Conservation (phyloP, 2,329 filamentous ascomycete genomes). For the Penicillium vulpinum region DNA sequence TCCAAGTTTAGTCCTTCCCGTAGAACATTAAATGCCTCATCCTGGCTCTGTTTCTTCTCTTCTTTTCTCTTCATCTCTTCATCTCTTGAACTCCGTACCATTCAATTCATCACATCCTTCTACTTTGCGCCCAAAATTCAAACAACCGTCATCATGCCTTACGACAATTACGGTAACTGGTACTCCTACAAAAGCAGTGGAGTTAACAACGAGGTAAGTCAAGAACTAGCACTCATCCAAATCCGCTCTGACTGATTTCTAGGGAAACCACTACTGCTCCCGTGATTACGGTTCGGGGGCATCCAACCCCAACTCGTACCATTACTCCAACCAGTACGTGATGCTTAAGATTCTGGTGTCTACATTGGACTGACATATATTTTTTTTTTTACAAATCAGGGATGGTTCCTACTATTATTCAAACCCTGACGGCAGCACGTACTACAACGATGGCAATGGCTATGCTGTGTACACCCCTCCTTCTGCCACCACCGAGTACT, state of each 20-base stretch:
- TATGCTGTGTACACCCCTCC: background rate
- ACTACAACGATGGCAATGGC: constrained; percentile 13
- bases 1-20: too few species aligned
- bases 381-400: background rate
- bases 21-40: too few species aligned
- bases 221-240: background rate
- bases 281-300: constrained; percentile 9
- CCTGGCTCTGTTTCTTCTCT: too few species aligned
- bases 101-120: background rate
- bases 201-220: constrained; percentile 11
- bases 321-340: constrained; percentile 14
- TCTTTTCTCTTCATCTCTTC: background rate
- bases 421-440: constrained; percentile 13
- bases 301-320: constrained; percentile 9
- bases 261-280: constrained; percentile 15
- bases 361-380: background rate
- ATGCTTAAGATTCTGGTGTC: background rate
- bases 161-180: constrained; percentile 7
- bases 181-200: constrained; percentile 11
- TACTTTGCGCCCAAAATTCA: background rate
- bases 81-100: background rate
- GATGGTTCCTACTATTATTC: constrained; percentile 19
- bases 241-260: background rate
- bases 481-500: too few species aligned
- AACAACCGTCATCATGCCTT: constrained; percentile 5